phyloP scores from a whole-genome alignment of 75 land plant genomes.

The Gnetum montanum region DNA sequence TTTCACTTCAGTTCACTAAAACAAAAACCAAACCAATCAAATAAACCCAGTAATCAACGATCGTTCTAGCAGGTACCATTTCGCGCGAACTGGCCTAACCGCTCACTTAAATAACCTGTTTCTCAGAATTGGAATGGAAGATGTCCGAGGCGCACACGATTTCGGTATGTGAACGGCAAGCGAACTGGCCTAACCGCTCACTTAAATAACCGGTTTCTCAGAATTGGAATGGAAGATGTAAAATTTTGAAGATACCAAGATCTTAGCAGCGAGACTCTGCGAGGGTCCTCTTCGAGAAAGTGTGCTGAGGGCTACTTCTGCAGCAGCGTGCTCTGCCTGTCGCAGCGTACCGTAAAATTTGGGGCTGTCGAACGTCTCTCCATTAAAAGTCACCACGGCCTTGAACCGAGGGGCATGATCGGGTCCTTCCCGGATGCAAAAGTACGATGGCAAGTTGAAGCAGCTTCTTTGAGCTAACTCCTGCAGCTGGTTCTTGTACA shows the following conservation, averaged over 20 bases:
- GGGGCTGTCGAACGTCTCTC: conserved; percentile 75
- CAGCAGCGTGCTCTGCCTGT: conserved; percentile 83
- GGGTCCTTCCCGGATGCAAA: conserved; percentile 76
- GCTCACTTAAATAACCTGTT: too few species aligned
- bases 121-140: too few species aligned
- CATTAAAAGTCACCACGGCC: conserved; percentile 76
- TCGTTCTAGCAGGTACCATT: too few species aligned
- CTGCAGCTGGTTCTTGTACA: conserved; percentile 85
- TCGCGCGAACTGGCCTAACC: too few species aligned
- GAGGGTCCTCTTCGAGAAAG: conserved; percentile 59
- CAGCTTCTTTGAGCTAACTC: conserved; percentile 87
- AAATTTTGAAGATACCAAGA: conserved; percentile 32
- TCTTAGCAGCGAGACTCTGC: conserved; percentile 27
- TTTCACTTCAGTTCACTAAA: too few species aligned
- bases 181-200: too few species aligned
- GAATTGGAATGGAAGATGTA: too few species aligned
- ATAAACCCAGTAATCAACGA: too few species aligned
- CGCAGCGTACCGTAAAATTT: conserved; percentile 57
- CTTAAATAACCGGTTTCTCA: too few species aligned
- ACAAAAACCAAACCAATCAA: too few species aligned
- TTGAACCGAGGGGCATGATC: conserved; percentile 85
- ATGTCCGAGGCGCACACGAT: too few species aligned
- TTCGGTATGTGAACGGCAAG: too few species aligned
- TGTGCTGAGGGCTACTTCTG: conserved; percentile 66
- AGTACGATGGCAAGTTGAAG: conserved; percentile 71